Evolutionary conservation across 768 basidiomycete genomes (phyloP), one percentile per base, ranked within the genome.

Genomic region (Hygrophoropsis aurantiaca): DNA sequence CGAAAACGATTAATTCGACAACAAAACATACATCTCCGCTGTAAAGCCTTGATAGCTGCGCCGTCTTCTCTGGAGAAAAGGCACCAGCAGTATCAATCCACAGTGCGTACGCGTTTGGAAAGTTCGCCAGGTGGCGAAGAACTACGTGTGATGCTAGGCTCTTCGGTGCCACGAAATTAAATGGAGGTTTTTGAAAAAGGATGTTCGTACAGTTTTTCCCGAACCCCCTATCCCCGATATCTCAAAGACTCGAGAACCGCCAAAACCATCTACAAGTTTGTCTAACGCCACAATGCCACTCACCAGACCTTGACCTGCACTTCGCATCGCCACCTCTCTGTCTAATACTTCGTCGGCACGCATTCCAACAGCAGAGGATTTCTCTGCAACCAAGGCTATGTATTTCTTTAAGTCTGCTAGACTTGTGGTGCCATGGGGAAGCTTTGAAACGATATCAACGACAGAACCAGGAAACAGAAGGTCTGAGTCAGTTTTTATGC

Each of bases 1-100:
- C 23, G 16, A n/a, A 27, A 2, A 16, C 6, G 4, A 37, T 7
- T 7, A 7, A 21, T 26, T 10, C n/a, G 35, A 42, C 40, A 19
- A 21, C 23, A 27, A 20, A 36, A 61, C 53, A 58, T 57, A 53
- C 53, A 64, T 51, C 55, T 47, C 53, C 41, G 27, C 54, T 51
- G 39, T 59, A 54, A 11, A 55, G 55, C 45, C 60, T 50, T 23
- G 80, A 50, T 15, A 82, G 54, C 18, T 66, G 56, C 3, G 63
- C 50, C 2, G 80, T 74, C 32, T 71, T 69, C 19, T 79, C 77
- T 1, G 70, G 68, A 30, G 83, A 76, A 58, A 90, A 87, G 50
- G 80, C 80, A 1, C 87, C 85, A 0, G 74, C 74, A 9, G 83
- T 84, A 56, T 91, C 88, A 38, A 91, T 74, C 89, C 89, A 91